phyloP scores from a whole-genome alignment of 148 eudicot genomes.

The Fallopia convolvulus region DNA sequence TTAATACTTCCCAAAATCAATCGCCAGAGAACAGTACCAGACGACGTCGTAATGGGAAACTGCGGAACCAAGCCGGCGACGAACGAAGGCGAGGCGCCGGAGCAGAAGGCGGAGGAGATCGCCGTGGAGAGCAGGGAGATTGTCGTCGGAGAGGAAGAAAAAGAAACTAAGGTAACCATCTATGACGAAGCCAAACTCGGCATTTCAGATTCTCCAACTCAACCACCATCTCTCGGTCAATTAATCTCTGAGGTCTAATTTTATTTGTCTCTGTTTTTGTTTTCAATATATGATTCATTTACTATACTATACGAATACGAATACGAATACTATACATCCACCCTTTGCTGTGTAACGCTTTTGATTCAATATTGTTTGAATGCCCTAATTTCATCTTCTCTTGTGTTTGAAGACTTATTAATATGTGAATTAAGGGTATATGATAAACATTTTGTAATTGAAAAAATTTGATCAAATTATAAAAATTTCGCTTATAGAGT shows the following conservation, averaged over 20 bases:
- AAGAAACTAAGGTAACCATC: conserved; percentile 6
- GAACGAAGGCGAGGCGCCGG: conserved; percentile 8
- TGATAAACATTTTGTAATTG: too few relatives aligned
- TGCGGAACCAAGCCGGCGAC: conserved; percentile 7
- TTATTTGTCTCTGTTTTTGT: neutral
- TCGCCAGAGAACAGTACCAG: neutral
- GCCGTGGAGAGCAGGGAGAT: neutral
- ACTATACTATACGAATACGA: neutral
- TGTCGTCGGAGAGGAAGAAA: neutral
- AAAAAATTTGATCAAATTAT: too few relatives aligned
- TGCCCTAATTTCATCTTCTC: neutral
- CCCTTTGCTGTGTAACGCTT: too few relatives aligned
- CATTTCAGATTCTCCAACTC: neutral
- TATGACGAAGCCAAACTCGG: neutral
- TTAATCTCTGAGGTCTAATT: neutral
- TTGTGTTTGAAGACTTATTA: too few relatives aligned
- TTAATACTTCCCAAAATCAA: neutral
- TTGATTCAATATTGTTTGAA: neutral
- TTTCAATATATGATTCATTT: neutral
- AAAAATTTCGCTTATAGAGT: too few relatives aligned
- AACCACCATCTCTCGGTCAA: conserved; percentile 8
- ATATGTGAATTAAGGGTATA: too few relatives aligned
- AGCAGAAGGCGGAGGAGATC: conserved; percentile 9
- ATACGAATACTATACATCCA: too few relatives aligned
- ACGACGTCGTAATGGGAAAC: neutral